A percentile compares a stretch with the other conserved stretches of the same genome.
Conservation (phyloP, 805 yeast species). For the Pichia paraexigua region DNA sequence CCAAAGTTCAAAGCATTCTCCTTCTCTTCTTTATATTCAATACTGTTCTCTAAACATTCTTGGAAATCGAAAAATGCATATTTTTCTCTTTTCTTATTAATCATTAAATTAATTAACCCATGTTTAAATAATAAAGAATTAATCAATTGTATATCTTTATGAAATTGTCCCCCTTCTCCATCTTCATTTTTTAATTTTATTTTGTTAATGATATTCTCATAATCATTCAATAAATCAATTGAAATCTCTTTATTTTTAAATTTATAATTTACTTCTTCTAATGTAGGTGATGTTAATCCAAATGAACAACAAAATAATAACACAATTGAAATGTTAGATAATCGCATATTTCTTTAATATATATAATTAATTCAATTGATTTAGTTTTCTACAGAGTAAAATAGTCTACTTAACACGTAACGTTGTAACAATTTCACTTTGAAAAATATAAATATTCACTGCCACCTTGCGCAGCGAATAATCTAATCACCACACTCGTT, state of each 20-base stretch:
- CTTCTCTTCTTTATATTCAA: conserved; percentile 18
- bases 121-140: conserved; percentile 34
- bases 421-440: too few relatives aligned
- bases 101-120: conserved; percentile 51
- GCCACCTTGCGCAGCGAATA: too few relatives aligned
- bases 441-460: too few relatives aligned
- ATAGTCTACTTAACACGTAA: too few relatives aligned
- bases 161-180: background rate
- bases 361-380: too few relatives aligned
- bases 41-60: conserved; percentile 24
- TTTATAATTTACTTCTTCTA: conserved; percentile 8
- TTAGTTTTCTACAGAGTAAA: too few relatives aligned
- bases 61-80: conserved; percentile 48
- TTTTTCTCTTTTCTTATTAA: conserved; percentile 38
- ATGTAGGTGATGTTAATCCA: background rate
- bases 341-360: too few relatives aligned
- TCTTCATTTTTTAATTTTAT: too few relatives aligned
- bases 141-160: background rate
- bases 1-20: conserved; percentile 34
- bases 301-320: background rate
- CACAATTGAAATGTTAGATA: background rate
- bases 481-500: too few relatives aligned
- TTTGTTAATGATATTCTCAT: conserved; percentile 8
- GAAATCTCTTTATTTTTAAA: conserved; percentile 24
- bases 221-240: conserved; percentile 22